Conservation (phyloP, 208 protist species). For the Hexamita inflata region DNA sequence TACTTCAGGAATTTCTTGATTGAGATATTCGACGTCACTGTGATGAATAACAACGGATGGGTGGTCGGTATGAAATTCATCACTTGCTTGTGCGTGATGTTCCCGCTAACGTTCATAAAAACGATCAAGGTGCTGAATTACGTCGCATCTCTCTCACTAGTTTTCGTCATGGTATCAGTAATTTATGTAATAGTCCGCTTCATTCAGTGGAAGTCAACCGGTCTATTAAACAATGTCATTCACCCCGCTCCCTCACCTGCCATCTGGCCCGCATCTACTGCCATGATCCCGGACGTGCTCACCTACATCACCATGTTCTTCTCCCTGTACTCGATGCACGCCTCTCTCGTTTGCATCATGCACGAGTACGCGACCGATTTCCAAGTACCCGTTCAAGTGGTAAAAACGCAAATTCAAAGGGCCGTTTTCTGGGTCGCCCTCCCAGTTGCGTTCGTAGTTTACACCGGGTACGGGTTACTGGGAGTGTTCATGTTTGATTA, state of each 20-base stretch:
- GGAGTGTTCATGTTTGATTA: neutral
- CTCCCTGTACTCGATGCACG: conserved; percentile 2
- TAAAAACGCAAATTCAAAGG: neutral
- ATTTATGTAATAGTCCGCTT: neutral
- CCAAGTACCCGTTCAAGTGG: too few relatives aligned
- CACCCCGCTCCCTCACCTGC: neutral
- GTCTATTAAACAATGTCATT: neutral
- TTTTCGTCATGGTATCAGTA: neutral
- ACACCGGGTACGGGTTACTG: neutral
- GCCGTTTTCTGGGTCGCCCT: neutral
- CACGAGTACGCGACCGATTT: neutral
- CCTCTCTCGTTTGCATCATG: neutral
- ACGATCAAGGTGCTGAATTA: conserved; percentile 6
- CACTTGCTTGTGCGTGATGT: neutral
- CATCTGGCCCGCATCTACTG: neutral
- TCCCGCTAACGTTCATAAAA: neutral
- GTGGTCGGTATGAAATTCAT: neutral
- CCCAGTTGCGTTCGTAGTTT: neutral
- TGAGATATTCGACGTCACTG: neutral
- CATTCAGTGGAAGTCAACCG: neutral
- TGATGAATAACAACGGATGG: neutral
- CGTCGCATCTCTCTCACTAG: neutral
- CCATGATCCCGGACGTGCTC: neutral
- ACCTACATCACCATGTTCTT: conserved; percentile 15
- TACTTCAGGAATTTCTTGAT: neutral